These are phyloP conservation scores for Sutorius australiensis DNA, from an alignment of 768 basidiomycete genomes.

Conservation along the genomic window DNA sequence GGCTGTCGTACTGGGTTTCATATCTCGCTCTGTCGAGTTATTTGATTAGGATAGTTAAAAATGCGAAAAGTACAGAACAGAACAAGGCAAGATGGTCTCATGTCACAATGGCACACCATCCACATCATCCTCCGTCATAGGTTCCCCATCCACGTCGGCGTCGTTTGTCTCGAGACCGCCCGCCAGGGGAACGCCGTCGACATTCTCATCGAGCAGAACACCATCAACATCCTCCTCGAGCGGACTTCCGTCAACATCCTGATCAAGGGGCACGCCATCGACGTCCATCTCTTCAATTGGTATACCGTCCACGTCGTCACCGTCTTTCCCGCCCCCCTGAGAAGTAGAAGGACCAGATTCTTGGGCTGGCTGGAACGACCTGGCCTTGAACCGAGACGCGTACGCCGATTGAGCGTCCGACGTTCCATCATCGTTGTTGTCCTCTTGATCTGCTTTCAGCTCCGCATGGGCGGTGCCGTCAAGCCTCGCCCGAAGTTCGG, in stretches of 20 bases:
- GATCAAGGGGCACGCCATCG: conserved; percentile 45
- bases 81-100: not conserved
- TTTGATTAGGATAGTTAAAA: not conserved
- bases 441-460: conserved; percentile 27
- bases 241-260: conserved; percentile 38
- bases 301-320: conserved; percentile 51
- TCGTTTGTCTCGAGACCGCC: conserved; percentile 16
- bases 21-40: not conserved
- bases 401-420: conserved; percentile 33
- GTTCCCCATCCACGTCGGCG: conserved; percentile 25
- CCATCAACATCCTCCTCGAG: conserved; percentile 29
- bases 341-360: conserved; percentile 28
- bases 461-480: conserved; percentile 50
- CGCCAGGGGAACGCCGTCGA: conserved; percentile 39
- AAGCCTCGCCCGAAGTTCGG: conserved; percentile 66
- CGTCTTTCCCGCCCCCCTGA: conserved; percentile 35
- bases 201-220: conserved; percentile 30
- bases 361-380: conserved; percentile 71
- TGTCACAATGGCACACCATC: conserved; percentile 38
- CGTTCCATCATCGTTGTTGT: conserved; percentile 12
- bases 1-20: not conserved
- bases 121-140: conserved; percentile 33
- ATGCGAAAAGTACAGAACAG: not conserved
- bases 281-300: conserved; percentile 48
- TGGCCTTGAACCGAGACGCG: conserved; percentile 70